Conservation (phyloP, 257 asterid genomes). For the Primulina tabacum region DNA sequence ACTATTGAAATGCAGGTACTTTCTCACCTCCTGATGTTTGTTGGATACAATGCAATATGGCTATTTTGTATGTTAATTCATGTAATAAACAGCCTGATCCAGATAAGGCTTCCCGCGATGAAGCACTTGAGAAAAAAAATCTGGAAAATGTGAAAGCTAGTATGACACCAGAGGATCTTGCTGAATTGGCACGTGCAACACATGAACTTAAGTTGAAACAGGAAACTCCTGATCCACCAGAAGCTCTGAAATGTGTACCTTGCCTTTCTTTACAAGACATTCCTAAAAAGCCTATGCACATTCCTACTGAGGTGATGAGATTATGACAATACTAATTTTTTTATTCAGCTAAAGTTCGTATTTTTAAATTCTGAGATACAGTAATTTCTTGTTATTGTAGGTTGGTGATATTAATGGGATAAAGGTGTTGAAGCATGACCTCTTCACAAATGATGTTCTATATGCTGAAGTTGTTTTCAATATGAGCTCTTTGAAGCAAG, state of each 20-base stretch:
- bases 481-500: slow-evolving; percentile 82
- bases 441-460: slow-evolving; percentile 94
- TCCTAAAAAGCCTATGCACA: slow-evolving; percentile 69
- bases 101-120: slow-evolving; percentile 86
- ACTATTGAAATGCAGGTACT: slow-evolving; percentile 95
- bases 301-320: slow-evolving; percentile 80
- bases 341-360: slow-evolving; percentile 15
- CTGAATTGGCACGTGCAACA: slow-evolving; percentile 93
- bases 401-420: slow-evolving; percentile 74
- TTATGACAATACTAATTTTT: slow-evolving; percentile 18
- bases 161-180: slow-evolving; percentile 96
- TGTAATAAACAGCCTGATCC: slow-evolving; percentile 81
- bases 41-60: slow-evolving; percentile 16
- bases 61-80: slow-evolving; percentile 24
- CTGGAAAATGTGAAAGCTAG: slow-evolving; percentile 71
- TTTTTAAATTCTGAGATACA: slow-evolving; percentile 23
- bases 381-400: slow-evolving; percentile 41
- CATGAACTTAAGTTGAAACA: slow-evolving; percentile 84
- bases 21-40: slow-evolving; percentile 18
- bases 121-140: slow-evolving; percentile 67
- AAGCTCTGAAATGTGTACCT: slow-evolving; percentile 88
- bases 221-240: slow-evolving; percentile 98
- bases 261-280: slow-evolving; percentile 84
- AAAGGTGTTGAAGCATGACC: slow-evolving; percentile 77
- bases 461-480: slow-evolving; percentile 95